Evolutionary conservation across 106 monocot species (phyloP).

Genomic region (Apostasia shenzhenica): DNA sequence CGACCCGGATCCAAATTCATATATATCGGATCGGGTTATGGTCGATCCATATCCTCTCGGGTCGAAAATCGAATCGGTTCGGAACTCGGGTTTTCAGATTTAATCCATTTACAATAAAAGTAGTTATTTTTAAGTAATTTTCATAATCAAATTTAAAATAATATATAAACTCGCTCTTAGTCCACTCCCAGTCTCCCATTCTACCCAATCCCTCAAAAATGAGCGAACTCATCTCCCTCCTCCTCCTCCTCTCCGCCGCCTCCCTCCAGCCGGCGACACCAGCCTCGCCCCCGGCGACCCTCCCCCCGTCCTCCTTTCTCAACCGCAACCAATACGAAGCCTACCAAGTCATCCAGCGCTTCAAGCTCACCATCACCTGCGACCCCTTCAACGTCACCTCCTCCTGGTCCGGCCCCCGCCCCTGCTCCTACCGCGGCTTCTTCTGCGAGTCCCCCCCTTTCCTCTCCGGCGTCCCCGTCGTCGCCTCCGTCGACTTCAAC

Average conservation of each 20-base stretch:
- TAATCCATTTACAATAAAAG: too few species aligned
- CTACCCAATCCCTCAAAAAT: too few species aligned
- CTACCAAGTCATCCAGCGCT: slow-evolving; percentile 27
- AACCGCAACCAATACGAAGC: slow-evolving; percentile 24
- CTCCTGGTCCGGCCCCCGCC: slow-evolving; percentile 16
- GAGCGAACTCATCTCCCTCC: too few species aligned
- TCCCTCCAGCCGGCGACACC: background rate
- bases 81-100: too few species aligned
- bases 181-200: too few species aligned
- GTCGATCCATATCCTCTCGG: too few species aligned
- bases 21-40: too few species aligned
- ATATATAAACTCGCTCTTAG: too few species aligned
- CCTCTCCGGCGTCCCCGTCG: slow-evolving; percentile 9
- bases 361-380: slow-evolving; percentile 41
- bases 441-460: slow-evolving; percentile 21
- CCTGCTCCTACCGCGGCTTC: slow-evolving; percentile 38
- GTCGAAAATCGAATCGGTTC: too few species aligned
- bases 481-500: slow-evolving; percentile 25
- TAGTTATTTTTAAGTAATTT: too few species aligned
- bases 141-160: too few species aligned
- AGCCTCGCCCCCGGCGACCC: background rate
- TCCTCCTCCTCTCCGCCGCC: background rate
- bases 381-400: slow-evolving; percentile 21
- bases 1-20: too few species aligned
- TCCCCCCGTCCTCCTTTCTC: slow-evolving; percentile 13